These are phyloP conservation scores for Camellia sinensis DNA, from an alignment of 148 eudicot genomes.

Conservation along the genomic window DNA sequence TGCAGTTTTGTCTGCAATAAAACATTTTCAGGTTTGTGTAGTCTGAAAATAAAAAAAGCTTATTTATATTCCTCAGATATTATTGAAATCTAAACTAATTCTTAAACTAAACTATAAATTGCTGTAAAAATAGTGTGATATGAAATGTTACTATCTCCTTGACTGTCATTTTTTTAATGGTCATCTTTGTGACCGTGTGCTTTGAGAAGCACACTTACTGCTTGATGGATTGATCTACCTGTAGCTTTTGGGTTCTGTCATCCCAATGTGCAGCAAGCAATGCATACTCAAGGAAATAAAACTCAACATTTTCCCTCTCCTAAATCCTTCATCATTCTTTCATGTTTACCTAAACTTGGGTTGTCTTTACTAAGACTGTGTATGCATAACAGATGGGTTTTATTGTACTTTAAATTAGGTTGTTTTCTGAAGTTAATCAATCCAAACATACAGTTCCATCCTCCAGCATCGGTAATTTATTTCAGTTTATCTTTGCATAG, in stretches of 20 bases:
- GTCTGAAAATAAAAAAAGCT: too few relatives aligned
- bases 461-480: neutral
- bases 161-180: neutral
- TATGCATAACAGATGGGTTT: neutral
- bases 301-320: conserved; percentile 2
- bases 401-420: neutral
- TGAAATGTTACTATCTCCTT: too few relatives aligned
- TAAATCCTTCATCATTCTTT: neutral
- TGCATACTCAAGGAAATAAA: neutral
- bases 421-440: neutral
- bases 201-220: neutral
- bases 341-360: neutral
- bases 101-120: too few relatives aligned
- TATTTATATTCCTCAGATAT: too few relatives aligned
- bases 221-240: conserved; percentile 3
- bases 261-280: neutral
- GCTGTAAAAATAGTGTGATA: too few relatives aligned
- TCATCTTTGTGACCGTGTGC: neutral
- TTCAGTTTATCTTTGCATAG: neutral
- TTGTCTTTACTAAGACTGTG: neutral
- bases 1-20: too few relatives aligned
- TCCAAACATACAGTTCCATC: neutral
- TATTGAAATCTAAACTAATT: too few relatives aligned
- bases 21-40: too few relatives aligned
- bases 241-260: neutral